Percentiles rank a stretch among this genome's conserved stretches.
Evolutionary conservation across 192 early-diverging fungal species (phyloP).

Genomic region (Podila clonocystis): DNA sequence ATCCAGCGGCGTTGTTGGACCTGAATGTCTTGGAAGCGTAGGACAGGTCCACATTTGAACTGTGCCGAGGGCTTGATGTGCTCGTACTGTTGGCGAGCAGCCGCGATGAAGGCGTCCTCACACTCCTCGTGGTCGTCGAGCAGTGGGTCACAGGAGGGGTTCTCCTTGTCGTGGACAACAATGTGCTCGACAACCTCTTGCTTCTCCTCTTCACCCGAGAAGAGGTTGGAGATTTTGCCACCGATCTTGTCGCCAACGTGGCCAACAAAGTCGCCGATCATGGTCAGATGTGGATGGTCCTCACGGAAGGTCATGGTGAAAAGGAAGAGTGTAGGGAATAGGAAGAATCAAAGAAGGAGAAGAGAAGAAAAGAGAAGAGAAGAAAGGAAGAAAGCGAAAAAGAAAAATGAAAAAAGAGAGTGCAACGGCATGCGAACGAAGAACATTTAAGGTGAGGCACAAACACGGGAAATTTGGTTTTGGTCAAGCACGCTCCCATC

Average conservation of each 20-base stretch:
- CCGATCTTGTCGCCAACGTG: slow-evolving; percentile 21
- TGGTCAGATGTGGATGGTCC: slow-evolving; percentile 25
- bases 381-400: not conserved
- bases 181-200: not conserved
- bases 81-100: slow-evolving; percentile 27
- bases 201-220: slow-evolving; percentile 7
- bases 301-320: slow-evolving; percentile 22
- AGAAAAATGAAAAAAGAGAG: not conserved
- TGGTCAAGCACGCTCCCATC: no score
- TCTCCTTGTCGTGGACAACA: slow-evolving; percentile 12
- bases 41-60: slow-evolving; percentile 60
- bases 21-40: slow-evolving; percentile 65
- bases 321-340: not conserved
- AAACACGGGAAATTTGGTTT: no score
- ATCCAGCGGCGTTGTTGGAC: slow-evolving; percentile 60
- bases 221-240: slow-evolving; percentile 15
- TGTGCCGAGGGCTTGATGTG: slow-evolving; percentile 22
- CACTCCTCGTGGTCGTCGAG: slow-evolving; percentile 31
- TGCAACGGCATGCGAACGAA: not conserved
- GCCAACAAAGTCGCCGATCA: slow-evolving; percentile 33
- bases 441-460: not conserved
- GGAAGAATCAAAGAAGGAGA: not conserved
- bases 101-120: slow-evolving; percentile 21
- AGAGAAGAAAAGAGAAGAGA: no score
- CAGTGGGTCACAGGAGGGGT: slow-evolving; percentile 12